Base-by-base conservation (phyloP, 1,139 yeast genomes). In the Candida tunisiensis region DNA sequence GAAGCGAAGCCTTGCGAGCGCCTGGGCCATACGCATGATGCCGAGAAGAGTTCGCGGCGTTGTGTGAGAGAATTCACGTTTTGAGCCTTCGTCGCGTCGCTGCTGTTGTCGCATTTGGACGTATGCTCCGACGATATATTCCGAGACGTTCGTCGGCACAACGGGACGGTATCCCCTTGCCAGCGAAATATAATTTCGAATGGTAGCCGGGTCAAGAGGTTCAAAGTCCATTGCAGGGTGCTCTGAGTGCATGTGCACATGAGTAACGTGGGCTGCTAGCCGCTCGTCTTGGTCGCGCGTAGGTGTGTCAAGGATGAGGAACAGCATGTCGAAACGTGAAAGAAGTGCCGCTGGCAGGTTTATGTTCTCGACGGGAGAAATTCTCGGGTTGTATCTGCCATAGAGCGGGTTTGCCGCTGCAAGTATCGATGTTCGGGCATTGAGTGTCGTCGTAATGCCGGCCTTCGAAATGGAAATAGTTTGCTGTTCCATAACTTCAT, bases 401-500 rank as follows among this genome's bases (percentile, higher is more conserved):
- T 79, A 85, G 21, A 88, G 59, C 10, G 99, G 99, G 57, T 91
- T 91, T 6, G 99, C 99, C 19, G 98, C 98, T 0, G 99, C 98
- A 36, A 91, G 56, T 34, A 91, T 80, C 1, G 96, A 83, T 1
- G 98, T 71, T 51, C 99, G 69, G 8, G 99, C 98, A 50, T 91
- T 91, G 39, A 91, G 62, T 1, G 96, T 83, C 6, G 99, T 91
- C 38, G 92, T 80, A 41, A 91, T 88, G 40, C 99, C 99, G 3
- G 98, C 99, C 53, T 91, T 91, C 25, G 96, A 79, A 34, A 91
- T 91, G 17, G 94, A 80, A 36, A 91, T 88, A 2, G 98, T 91
- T 55, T 91, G 98, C 52, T 91, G 99, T 59, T 91, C 99, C 99
- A 91, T 91, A 24, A 91, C 99, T 61, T 88, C 98, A 54, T 88